Percentiles rank a stretch among this genome's conserved stretches.
Evolutionary conservation across 305 asterid species (phyloP).

Genomic region (Euphrasia arctica): DNA sequence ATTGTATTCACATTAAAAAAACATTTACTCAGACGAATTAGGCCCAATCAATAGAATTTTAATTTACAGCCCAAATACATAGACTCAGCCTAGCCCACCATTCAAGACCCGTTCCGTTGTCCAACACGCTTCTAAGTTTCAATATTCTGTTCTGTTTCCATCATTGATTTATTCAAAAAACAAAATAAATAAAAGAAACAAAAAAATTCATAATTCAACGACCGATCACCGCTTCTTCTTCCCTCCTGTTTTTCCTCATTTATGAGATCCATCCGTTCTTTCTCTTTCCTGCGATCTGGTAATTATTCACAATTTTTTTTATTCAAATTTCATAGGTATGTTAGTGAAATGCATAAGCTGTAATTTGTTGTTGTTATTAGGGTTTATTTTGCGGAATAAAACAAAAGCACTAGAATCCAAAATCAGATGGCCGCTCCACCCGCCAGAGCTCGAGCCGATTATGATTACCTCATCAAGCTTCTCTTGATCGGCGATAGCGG

Average conservation of each 20-base stretch:
- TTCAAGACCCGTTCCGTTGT: slow-evolving; percentile 1
- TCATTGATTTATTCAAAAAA: slow-evolving; percentile 25
- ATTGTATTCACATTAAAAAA: no score
- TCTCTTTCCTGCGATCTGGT: slow-evolving; percentile 38
- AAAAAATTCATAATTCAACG: slow-evolving; percentile 28
- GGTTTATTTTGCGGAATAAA: slow-evolving; percentile 29
- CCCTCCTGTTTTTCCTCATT: slow-evolving; percentile 47
- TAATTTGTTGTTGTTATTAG: slow-evolving; percentile 25
- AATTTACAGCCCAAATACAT: no score
- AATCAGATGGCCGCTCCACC: slow-evolving; percentile 88
- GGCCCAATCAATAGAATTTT: no score
- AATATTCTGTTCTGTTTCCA: background rate
- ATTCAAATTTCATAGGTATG: background rate
- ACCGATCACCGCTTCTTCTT: slow-evolving; percentile 37
- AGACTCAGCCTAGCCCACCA: background rate
- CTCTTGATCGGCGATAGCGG: slow-evolving; percentile 96
- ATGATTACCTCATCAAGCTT: slow-evolving; percentile 88
- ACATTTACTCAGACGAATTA: no score
- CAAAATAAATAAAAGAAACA: background rate
- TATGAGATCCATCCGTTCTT: slow-evolving; percentile 50
- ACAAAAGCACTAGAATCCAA: slow-evolving; percentile 12
- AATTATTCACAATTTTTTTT: slow-evolving; percentile 25
- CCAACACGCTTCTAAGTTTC: slow-evolving; percentile 1
- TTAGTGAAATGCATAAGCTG: slow-evolving; percentile 2
- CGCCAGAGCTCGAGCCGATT: slow-evolving; percentile 98